Evolutionary conservation across 75 land plant species (phyloP), one percentile per base, ranked within the genome.

Genomic region (Chamaecyparis obtusa): DNA sequence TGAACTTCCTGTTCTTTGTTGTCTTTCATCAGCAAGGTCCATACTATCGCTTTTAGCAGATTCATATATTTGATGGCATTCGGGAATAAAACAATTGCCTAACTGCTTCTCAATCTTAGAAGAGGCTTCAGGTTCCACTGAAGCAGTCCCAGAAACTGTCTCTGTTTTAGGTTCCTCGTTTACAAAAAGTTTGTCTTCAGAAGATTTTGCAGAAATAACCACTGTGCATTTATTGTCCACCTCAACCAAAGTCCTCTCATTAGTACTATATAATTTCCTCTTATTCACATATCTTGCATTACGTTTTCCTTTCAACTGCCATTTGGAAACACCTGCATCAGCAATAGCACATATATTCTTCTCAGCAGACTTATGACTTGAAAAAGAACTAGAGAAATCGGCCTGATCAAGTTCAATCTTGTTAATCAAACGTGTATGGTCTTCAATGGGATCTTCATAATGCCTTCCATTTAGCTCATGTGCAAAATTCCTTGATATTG

Each of bases 241-340:
- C 30, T 41, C 56, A 51, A 39, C 46, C 21, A 21, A 82, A 86
- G n/a, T 57, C 85, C 35, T 83, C 79, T 43, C 74, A 64, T 90
- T 90, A 15, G 35, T 37, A 84, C 13, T 77, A 46, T 88, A 92
- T 44, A 78, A 57, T 13, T 85, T 84, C 67, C 89, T 93, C 84
- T 92, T 93, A 14, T 43, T 48, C 35, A 93, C 33, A 89, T 85
- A 71, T 21, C 94, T 89, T 21, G 87, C 90, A 76, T 94, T 93
- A 54, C 97, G 92, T 82, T 93, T 95, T 24, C 97, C 95, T 88
- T 94, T 95, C 71, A 89, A 55, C 84, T 93, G 88, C 97, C 97
- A 95, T 85, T 90, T 94, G 35, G 96, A 94, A 8, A 91, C 92
- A 44, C 88, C 92, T 41, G 78, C 80, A 81, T 90, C 87, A 78